These are phyloP conservation scores for Ogataea pilisensis DNA, from an alignment of 805 yeast species.

Conservation along the genomic window DNA sequence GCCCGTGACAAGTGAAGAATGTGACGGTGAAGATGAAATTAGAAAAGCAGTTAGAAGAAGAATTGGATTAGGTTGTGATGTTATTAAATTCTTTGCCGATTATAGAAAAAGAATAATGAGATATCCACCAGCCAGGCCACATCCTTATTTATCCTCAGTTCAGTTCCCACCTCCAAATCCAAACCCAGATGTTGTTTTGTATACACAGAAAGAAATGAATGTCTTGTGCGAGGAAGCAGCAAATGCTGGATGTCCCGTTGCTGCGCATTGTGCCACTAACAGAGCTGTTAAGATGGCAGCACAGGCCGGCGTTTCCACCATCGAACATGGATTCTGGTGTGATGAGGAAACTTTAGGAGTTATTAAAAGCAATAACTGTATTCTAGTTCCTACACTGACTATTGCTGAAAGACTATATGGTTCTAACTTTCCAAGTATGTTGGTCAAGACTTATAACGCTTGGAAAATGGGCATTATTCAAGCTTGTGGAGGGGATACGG, in stretches of 20 bases:
- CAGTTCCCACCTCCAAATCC: constrained; percentile 25
- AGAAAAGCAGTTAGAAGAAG: constrained; percentile 25
- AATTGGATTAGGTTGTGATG: constrained; percentile 26
- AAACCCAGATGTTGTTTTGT: constrained; percentile 26
- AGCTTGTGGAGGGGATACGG: constrained; percentile 30
- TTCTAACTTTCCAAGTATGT: constrained; percentile 14
- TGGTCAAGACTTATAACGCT: constrained; percentile 18
- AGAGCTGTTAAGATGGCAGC: constrained; percentile 26
- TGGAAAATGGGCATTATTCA: constrained; percentile 23
- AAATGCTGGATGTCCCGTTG: constrained; percentile 25
- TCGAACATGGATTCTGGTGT: constrained; percentile 27
- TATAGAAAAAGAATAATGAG: constrained; percentile 27
- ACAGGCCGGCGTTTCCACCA: constrained; percentile 23
- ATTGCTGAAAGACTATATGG: constrained; percentile 24
- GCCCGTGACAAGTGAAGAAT: constrained; percentile 23
- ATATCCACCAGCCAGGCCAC: constrained; percentile 25
- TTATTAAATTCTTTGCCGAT: constrained; percentile 27
- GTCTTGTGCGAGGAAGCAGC: constrained; percentile 23
- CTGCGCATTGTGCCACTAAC: constrained; percentile 28
- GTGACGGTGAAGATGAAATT: constrained; percentile 26
- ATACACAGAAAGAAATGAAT: constrained; percentile 27
- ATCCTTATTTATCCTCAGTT: constrained; percentile 26
- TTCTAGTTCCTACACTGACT: constrained; percentile 25
- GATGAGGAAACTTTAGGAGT: constrained; percentile 17
- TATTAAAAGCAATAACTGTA: constrained; percentile 19